Evolutionary conservation across 331 rosid species (phyloP), one percentile per base, ranked within the genome.

Genomic region (Prunus yedoensis): DNA sequence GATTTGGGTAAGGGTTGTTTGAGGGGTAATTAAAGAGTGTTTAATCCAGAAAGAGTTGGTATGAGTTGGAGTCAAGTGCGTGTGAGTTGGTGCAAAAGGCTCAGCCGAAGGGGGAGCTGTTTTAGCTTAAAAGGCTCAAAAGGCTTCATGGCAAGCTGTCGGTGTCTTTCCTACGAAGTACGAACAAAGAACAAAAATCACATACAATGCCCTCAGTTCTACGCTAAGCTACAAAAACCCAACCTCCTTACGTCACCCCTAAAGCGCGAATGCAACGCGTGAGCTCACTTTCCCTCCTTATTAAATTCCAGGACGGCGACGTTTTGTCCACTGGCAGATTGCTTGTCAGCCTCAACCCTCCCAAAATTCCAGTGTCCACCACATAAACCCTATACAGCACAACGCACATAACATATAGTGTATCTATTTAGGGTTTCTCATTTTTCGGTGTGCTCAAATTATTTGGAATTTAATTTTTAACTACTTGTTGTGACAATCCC

Each of bases 281-380:
- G 81, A 15, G 12, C 71, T 14, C 10, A 7, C 9, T 16, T 41
- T 6, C 30, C 30, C 12, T 0, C 16, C n/a, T 20, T 27, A 46
- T 46, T 73, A 13, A 61, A 46, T 32, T 2, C 1, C 20, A 0
- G n/a, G 78, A 85, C 83, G 84, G 80, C 54, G 78, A 85, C 82
- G 83, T 73, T 9, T 53, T 60, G 79, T 74, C 84, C 28, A 18
- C 82, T 65, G 80, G 87, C 73, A 65, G 89, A 68, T 79, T 11
- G 50, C 56, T 60, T 82, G 89, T 85, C 89, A 49, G 73, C 53
- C 77, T 85, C 89, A 51, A 21, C 62, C 54, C 45, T 61, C 50
- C 50, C 8, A 28, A 47, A 61, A 74, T 47, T 74, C 70, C 70
- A 20, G 28, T 12, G 30, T 16, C 49, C 68, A 35, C 45, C 68